Percentiles rank a stretch among this genome's conserved stretches.
phyloP scores from a whole-genome alignment of 1,139 yeast species.

The Taphrina betulina region DNA sequence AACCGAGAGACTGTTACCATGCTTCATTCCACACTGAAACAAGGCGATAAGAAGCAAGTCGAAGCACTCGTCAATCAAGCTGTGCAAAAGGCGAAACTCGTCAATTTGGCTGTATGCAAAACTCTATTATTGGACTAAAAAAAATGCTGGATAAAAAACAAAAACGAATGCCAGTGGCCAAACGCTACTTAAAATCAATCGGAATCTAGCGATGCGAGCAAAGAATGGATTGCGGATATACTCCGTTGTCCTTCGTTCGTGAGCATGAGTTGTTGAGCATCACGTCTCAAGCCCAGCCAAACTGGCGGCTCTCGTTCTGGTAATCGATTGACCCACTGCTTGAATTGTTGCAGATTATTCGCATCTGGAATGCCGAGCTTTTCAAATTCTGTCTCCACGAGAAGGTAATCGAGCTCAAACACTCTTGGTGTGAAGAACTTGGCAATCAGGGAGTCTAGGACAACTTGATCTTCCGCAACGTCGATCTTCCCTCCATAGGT shows the following conservation, averaged over 20 bases:
- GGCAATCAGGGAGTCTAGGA: conserved; percentile 43
- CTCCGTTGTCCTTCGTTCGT: conserved; percentile 40
- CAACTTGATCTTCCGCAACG: conserved; percentile 48
- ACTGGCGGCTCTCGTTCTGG: conserved; percentile 61
- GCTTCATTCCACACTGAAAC: not conserved
- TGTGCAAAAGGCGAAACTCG: conserved; percentile 1
- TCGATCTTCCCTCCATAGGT: conserved; percentile 77
- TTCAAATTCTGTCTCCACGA: conserved; percentile 43
- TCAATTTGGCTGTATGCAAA: not conserved
- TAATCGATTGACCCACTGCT: conserved; percentile 54
- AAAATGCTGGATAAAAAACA: no score
- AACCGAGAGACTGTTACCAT: not conserved
- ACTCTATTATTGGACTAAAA: no score
- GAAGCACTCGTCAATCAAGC: not conserved
- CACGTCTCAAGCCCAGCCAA: conserved; percentile 61
- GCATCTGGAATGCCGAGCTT: conserved; percentile 54
- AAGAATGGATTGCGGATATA: no score
- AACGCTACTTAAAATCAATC: no score
- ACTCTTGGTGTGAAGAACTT: conserved; percentile 45
- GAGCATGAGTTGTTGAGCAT: conserved; percentile 47
- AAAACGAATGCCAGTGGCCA: no score
- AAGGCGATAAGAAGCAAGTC: not conserved
- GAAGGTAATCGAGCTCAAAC: conserved; percentile 46
- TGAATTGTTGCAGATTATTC: conserved; percentile 46
- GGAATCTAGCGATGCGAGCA: no score